Conservation (phyloP, 2,329 filamentous ascomycete species). For the Aplosporella prunicola region DNA sequence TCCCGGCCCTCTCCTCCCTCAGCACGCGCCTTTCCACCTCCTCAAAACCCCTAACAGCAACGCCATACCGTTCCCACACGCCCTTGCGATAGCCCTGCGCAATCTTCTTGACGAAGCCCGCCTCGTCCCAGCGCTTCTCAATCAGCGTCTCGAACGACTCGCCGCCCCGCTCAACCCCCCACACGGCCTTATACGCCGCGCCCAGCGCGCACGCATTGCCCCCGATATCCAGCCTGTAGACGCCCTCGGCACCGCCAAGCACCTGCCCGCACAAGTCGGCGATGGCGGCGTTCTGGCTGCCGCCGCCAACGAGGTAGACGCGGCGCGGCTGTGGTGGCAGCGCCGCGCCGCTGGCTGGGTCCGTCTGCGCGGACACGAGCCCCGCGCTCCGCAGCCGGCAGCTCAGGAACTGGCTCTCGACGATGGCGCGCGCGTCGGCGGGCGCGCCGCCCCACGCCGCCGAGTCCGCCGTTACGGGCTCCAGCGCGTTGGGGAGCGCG, state of each 20-base stretch:
- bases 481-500: constrained; percentile 29
- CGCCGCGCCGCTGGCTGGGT: constrained; percentile 34
- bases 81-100: constrained; percentile 69
- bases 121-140: constrained; percentile 74
- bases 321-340: constrained; percentile 78
- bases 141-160: constrained; percentile 87
- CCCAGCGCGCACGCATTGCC: constrained; percentile 92
- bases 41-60: constrained; percentile 66
- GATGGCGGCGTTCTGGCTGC: constrained; percentile 81
- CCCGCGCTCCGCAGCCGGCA: constrained; percentile 75
- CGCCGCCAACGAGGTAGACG: constrained; percentile 91
- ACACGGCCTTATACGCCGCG: constrained; percentile 91
- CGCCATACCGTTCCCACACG: constrained; percentile 68
- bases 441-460: constrained; percentile 44
- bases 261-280: constrained; percentile 77
- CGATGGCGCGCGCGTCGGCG: constrained; percentile 73
- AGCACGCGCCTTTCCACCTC: constrained; percentile 63
- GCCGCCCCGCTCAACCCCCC: constrained; percentile 63
- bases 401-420: constrained; percentile 91
- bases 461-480: constrained; percentile 38
- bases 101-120: constrained; percentile 71
- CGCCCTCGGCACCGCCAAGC: constrained; percentile 77
- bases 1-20: constrained; percentile 19
- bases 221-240: constrained; percentile 88
- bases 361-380: constrained; percentile 47